Percentiles rank a stretch among this genome's conserved stretches.
phyloP scores from a whole-genome alignment of 2,329 filamentous ascomycete genomes.

The Trichoderma harzianum region DNA sequence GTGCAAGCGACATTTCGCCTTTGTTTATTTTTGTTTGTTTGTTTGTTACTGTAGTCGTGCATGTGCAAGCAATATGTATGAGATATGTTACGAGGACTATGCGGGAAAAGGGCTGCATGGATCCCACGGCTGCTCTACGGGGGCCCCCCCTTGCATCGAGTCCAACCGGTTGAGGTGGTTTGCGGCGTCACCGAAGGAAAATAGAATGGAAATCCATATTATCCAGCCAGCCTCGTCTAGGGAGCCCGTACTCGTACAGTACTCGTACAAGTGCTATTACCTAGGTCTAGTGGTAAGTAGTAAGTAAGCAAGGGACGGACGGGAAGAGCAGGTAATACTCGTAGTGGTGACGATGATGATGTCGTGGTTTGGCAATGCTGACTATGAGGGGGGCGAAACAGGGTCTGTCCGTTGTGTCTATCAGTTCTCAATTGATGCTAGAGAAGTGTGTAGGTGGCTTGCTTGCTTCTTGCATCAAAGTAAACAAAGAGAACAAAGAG shows the following conservation, averaged over 20 bases:
- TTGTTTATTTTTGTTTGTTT: background rate
- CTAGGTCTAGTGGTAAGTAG: background rate
- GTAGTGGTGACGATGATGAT: background rate
- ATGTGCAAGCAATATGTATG: background rate
- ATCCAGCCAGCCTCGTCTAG: background rate
- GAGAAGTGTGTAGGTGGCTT: background rate
- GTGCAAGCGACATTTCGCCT: background rate
- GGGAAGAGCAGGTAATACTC: background rate
- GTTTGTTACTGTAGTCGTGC: background rate
- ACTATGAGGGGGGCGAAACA: background rate
- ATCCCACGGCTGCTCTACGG: constrained; percentile 3
- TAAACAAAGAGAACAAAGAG: background rate
- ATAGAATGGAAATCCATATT: background rate
- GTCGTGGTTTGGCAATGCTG: background rate
- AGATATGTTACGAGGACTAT: background rate
- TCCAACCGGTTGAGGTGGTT: constrained; percentile 4
- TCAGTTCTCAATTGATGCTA: background rate
- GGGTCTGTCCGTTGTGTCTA: background rate
- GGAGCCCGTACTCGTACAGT: background rate
- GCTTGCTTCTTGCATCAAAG: background rate
- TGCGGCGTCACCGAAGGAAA: constrained; percentile 13
- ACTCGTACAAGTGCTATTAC: background rate
- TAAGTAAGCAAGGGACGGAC: background rate
- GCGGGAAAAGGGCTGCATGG: background rate
- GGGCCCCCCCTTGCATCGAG: constrained; percentile 5